These are phyloP conservation scores for Globisporangium emineosum DNA, from an alignment of 352 stramenopile species.

Conservation along the genomic window DNA sequence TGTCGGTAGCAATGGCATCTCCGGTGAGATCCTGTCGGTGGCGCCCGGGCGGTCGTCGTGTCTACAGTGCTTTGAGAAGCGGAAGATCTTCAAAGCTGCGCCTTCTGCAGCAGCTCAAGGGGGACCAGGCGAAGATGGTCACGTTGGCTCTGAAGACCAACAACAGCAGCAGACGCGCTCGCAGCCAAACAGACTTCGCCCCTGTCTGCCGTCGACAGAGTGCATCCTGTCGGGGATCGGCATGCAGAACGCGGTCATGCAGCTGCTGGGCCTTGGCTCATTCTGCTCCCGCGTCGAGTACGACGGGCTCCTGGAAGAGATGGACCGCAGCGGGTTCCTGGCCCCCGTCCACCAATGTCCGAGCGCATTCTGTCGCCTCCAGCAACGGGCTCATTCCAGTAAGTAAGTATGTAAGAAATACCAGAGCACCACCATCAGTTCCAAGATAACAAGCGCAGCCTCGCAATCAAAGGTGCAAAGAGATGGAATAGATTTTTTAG, in stretches of 20 bases:
- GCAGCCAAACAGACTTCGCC: background rate
- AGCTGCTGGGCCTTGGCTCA: constrained; percentile 27
- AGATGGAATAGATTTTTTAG: constrained; percentile 1
- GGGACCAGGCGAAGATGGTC: background rate
- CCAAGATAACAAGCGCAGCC: background rate
- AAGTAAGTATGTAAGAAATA: background rate
- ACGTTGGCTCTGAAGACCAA: background rate
- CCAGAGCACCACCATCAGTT: too few species aligned
- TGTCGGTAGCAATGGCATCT: constrained; percentile 32
- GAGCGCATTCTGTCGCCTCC: constrained; percentile 24
- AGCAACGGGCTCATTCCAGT: constrained; percentile 19
- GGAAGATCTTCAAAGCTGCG: constrained; percentile 33
- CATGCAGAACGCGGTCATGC: constrained; percentile 40
- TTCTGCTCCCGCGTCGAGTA: constrained; percentile 45
- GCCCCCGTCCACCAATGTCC: constrained; percentile 38
- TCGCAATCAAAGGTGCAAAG: background rate
- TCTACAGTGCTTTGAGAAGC: constrained; percentile 44
- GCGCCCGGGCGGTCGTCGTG: constrained; percentile 36
- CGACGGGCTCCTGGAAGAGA: constrained; percentile 39
- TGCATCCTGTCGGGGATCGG: constrained; percentile 46
- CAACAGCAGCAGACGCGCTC: background rate
- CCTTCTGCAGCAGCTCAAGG: too few species aligned
- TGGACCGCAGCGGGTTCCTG: constrained; percentile 41
- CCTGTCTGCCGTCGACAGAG: constrained; percentile 35
- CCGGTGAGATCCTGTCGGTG: constrained; percentile 34